Conservation (phyloP, 306 rosid genomes). For the Rosa rugosa region DNA sequence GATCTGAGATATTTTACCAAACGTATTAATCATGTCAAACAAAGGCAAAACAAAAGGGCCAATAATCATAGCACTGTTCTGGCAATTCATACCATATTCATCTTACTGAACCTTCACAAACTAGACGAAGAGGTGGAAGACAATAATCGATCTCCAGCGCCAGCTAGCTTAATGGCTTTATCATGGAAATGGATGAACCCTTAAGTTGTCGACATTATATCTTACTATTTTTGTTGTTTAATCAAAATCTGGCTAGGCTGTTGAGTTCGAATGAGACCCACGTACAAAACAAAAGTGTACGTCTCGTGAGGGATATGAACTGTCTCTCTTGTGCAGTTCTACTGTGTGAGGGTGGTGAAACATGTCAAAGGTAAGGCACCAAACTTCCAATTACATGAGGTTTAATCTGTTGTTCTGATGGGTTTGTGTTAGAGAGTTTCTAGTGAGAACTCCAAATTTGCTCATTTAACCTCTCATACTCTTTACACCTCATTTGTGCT, state of each 20-base stretch:
- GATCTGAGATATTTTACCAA: neutral
- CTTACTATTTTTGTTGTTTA: neutral
- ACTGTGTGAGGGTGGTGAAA: neutral
- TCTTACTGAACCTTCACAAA: neutral
- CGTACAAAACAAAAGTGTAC: neutral
- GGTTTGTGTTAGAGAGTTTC: neutral
- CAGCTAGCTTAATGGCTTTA: neutral
- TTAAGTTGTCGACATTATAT: neutral
- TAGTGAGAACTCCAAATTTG: no score
- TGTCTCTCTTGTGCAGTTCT: slow-evolving; percentile 5
- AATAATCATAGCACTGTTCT: neutral
- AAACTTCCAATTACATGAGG: neutral
- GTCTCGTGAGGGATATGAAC: neutral
- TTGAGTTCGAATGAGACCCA: slow-evolving; percentile 1
- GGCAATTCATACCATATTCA: neutral
- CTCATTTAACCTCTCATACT: no score
- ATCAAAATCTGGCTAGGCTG: neutral
- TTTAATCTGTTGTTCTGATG: neutral
- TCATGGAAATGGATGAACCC: neutral
- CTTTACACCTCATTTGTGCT: no score
- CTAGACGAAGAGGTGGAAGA: neutral
- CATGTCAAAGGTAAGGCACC: neutral
- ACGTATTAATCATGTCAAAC: neutral
- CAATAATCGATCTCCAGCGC: neutral
- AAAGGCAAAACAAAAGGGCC: neutral